These are phyloP conservation scores for Camelina laxa DNA, from an alignment of 345 rosid genomes.

Conservation along the genomic window DNA sequence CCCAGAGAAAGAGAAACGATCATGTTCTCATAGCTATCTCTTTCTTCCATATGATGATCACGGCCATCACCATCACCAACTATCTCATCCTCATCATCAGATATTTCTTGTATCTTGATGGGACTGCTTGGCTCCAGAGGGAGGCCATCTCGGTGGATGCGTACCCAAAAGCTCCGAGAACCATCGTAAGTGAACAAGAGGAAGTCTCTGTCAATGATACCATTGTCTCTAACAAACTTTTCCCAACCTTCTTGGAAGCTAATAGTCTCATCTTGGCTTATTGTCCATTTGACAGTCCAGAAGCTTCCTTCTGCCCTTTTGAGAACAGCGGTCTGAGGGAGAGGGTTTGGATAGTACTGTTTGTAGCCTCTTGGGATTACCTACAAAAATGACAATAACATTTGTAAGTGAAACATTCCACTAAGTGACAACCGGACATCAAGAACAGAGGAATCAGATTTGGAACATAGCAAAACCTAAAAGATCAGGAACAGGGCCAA, in stretches of 20 bases:
- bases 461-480: not conserved
- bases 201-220: constrained; percentile 7
- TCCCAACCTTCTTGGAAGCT: constrained; percentile 38
- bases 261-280: not conserved
- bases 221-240: constrained; percentile 24
- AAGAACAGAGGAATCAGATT: constrained; percentile 14
- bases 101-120: constrained; percentile 20
- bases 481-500: not conserved
- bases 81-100: constrained; percentile 26
- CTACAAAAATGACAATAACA: constrained; percentile 4
- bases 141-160: constrained; percentile 6
- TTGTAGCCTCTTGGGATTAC: constrained; percentile 24
- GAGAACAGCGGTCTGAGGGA: constrained; percentile 33
- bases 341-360: constrained; percentile 30
- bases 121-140: not conserved
- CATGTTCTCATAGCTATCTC: constrained; percentile 1
- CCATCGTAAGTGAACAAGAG: constrained; percentile 35
- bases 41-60: not conserved
- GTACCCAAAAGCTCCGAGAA: constrained; percentile 19
- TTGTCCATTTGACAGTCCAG: constrained; percentile 35
- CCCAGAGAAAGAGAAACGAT: constrained; percentile 36
- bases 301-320: constrained; percentile 28
- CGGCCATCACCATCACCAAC: not conserved
- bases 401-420: not conserved
- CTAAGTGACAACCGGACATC: not conserved